Evolutionary conservation across 106 monocot species (phyloP).

Genomic region (Xerophyta viscosa): DNA sequence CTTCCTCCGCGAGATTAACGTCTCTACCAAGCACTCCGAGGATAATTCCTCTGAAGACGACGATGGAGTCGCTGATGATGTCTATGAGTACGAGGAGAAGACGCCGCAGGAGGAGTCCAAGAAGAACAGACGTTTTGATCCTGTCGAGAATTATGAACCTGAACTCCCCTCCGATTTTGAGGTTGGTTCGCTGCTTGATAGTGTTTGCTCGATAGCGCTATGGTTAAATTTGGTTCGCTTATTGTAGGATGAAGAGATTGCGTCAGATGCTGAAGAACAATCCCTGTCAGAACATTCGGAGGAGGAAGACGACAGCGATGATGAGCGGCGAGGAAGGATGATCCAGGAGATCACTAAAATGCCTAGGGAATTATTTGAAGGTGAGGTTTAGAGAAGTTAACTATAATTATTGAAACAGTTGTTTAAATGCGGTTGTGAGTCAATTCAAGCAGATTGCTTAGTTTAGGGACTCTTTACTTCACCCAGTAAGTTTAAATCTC

Average conservation of each 20-base stretch:
- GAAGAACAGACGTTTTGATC: slow-evolving; percentile 81
- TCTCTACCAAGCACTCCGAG: slow-evolving; percentile 8
- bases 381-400: slow-evolving; percentile 18
- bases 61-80: slow-evolving; percentile 11
- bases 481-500: no score
- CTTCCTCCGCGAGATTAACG: slow-evolving; percentile 40
- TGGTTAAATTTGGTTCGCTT: not conserved
- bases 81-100: slow-evolving; percentile 80
- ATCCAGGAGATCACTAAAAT: slow-evolving; percentile 75
- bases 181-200: slow-evolving; percentile 17
- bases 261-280: slow-evolving; percentile 53
- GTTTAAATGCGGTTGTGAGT: no score
- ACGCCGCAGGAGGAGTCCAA: slow-evolving; percentile 62
- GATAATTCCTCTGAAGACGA: slow-evolving; percentile 7
- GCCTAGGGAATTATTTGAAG: slow-evolving; percentile 55
- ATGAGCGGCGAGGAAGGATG: slow-evolving; percentile 59
- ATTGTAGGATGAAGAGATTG: slow-evolving; percentile 72
- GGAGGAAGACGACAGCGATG: slow-evolving; percentile 14
- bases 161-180: slow-evolving; percentile 80
- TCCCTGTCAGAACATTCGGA: not conserved
- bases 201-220: no score
- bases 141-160: slow-evolving; percentile 85
- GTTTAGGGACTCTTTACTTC: no score
- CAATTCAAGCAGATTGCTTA: no score
- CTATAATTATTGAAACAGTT: no score